A percentile compares a stretch with the other conserved stretches of the same genome.
These are phyloP conservation scores for Helicocarpus griseus DNA, from an alignment of 2,329 filamentous ascomycete genomes.

Conservation along the genomic window DNA sequence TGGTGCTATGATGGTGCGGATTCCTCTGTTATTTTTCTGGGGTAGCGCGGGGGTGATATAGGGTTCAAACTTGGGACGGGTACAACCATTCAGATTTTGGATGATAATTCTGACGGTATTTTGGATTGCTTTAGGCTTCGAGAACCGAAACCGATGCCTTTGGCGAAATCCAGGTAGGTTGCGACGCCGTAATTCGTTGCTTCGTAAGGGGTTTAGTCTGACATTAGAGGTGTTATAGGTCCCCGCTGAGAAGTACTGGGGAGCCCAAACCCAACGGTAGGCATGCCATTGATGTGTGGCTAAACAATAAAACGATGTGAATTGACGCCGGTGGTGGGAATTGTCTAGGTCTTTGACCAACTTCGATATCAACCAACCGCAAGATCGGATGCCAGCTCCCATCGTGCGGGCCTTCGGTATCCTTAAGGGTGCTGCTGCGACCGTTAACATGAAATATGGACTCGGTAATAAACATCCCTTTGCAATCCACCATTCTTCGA, in stretches of 20 bases:
- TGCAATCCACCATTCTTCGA: no score
- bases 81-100: not conserved
- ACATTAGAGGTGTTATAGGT: conserved; percentile 40
- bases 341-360: conserved; percentile 66
- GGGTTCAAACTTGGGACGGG: not conserved
- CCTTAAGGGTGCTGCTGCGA: conserved; percentile 90
- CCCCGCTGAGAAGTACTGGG: conserved; percentile 91
- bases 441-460: conserved; percentile 90
- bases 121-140: conserved; percentile 21
- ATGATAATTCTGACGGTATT: not conserved
- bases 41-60: not conserved
- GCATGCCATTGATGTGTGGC: conserved; percentile 21
- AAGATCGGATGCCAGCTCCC: conserved; percentile 93
- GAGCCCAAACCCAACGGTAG: conserved; percentile 88
- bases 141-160: conserved; percentile 95
- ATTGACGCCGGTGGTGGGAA: conserved; percentile 15
- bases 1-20: conserved; percentile 10
- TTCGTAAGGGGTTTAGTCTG: not conserved
- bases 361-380: conserved; percentile 98
- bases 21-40: not conserved
- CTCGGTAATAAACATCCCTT: conserved; percentile 46
- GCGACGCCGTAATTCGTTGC: not conserved
- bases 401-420: conserved; percentile 92
- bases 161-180: conserved; percentile 70
- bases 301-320: not conserved